Evolutionary conservation across 2,329 filamentous ascomycete species (phyloP), one percentile per base, ranked within the genome.

Genomic region (Fusarium sp.): DNA sequence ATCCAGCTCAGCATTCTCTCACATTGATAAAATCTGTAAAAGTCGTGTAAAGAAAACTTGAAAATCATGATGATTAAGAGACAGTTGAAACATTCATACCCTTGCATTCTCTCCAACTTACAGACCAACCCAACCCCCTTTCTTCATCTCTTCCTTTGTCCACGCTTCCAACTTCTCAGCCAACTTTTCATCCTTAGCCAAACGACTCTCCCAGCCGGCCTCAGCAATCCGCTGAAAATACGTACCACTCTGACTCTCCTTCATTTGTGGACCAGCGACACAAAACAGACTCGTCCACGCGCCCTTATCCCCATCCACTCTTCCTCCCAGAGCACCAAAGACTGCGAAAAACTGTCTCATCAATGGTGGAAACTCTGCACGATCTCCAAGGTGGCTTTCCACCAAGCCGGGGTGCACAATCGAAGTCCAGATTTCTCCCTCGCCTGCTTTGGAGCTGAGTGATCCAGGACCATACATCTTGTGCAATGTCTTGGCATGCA

Each of bases 281-380:
- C 70, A 73, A 23, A 65, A 73, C 7, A 73, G 6, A 4, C 58
- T 71, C 6, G 65, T 73, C 70, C 70, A 73, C 0, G 70, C 73
- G 0, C 70, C 71, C 3, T 59, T 55, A 1, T 73, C 71, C 0
- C 63, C 70, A 16, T 53, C 14, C 57, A 54, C 61, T 0, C 50
- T 10, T 8, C 61, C 16, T 16, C 61, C 60, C 2, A 73, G 23
- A 8, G 38, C 33, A 0, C 60, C 38, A 1, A 51, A 6, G 4
- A 56, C 7, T 0, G 56, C 18, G 4, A 69, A 4, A 0, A 58
- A 3, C 46, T 59, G 49, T 1, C 14, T 36, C 20, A 23, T 53
- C 8, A 61, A 18, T 0, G 46, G 5, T 0, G 64, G 20, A 10
- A 58, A 13, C 3, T 61, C 58, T 1, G 65, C 49, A 3, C 11